phyloP scores from a whole-genome alignment of 768 basidiomycete species.

The Calvatia gigantea region DNA sequence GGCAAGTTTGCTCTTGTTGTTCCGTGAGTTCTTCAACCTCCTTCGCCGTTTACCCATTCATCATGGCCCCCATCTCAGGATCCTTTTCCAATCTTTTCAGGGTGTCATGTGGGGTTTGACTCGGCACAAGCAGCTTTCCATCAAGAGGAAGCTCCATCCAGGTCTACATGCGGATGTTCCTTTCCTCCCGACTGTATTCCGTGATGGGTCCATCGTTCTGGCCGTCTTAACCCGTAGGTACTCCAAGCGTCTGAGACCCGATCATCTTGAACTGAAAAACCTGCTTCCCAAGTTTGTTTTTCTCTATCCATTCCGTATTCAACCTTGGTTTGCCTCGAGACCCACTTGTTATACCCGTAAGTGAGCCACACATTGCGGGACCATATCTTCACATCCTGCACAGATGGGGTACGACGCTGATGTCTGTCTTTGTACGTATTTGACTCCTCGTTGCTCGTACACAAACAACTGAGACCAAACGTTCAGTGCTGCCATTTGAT shows the following conservation, averaged over 20 bases:
- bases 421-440: neutral
- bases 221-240: neutral
- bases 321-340: neutral
- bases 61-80: no score
- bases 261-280: neutral
- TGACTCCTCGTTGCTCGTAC: neutral
- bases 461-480: no score
- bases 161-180: neutral
- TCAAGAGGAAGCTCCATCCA: neutral
- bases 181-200: neutral
- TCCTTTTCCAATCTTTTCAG: neutral
- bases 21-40: no score
- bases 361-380: neutral
- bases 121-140: neutral
- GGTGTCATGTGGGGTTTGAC: conserved; percentile 1
- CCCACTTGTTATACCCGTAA: neutral
- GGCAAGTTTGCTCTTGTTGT: no score
- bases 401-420: neutral
- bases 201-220: neutral
- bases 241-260: neutral
- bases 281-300: neutral
- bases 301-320: neutral
- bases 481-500: conserved; percentile 1
- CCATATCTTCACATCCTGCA: neutral
- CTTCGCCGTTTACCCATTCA: no score